phyloP scores from a whole-genome alignment of 257 asterid genomes.

The Nicotiana benthamiana region DNA sequence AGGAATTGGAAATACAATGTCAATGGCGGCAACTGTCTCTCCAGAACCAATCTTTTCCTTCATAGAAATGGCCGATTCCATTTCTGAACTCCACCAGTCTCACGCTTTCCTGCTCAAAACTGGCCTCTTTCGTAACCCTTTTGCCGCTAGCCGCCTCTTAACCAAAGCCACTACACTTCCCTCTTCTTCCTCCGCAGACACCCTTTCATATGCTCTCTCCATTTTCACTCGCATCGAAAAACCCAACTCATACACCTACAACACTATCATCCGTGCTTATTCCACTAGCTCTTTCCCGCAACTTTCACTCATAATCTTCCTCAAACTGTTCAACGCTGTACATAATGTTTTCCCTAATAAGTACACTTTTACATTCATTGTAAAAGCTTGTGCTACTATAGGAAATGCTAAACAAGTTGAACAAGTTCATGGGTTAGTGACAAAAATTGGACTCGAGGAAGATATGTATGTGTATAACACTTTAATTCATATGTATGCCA shows the following conservation, averaged over 20 bases:
- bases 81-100: conserved; percentile 25
- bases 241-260: conserved; percentile 29
- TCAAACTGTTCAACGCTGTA: conserved; percentile 17
- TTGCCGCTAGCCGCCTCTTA: conserved; percentile 28
- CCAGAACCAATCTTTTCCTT: conserved; percentile 21
- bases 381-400: conserved; percentile 32
- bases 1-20: not conserved
- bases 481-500: conserved; percentile 28
- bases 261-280: conserved; percentile 27
- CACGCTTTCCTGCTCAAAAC: conserved; percentile 36
- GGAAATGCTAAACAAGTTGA: conserved; percentile 13
- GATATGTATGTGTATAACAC: conserved; percentile 29
- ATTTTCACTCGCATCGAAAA: conserved; percentile 19
- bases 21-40: conserved; percentile 8
- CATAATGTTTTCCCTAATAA: conserved; percentile 19
- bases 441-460: conserved; percentile 18
- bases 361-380: conserved; percentile 29
- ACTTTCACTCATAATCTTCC: conserved; percentile 15
- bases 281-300: conserved; percentile 20
- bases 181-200: not conserved
- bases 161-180: conserved; percentile 14
- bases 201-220: conserved; percentile 26
- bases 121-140: conserved; percentile 20
- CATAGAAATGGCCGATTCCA: conserved; percentile 19
- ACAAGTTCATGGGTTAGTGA: conserved; percentile 23